Base-by-base conservation (phyloP, 495 filamentous ascomycete species). In the Parachaetomium inaequale region DNA sequence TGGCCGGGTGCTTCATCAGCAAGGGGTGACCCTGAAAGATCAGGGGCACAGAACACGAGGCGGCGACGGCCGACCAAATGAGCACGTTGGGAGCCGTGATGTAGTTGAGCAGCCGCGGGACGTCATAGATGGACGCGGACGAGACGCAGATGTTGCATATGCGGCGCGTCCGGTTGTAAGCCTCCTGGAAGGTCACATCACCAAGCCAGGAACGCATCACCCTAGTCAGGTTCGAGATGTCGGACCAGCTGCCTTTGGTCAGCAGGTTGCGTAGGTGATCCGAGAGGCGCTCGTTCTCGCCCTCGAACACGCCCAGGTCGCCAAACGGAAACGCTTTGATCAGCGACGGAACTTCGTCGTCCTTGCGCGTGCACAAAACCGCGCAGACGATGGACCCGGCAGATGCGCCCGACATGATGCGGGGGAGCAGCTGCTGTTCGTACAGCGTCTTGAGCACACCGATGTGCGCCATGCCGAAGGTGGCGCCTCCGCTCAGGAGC, bases 381-480 rank as follows among this genome's bases (percentile, higher is more conserved):
- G 92, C 82, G 62, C 86, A 91, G 28, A 97, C 91, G 50, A 98
- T 96, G 63, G 90, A 93, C n/a, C 93, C 93, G 3, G 93, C 93
- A 1, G 92, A 96, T 0, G 93, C 89, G 7, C 93, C 93, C 1
- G 92, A 96, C 58, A 98, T 93, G 70, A 98, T 94, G 21, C 92
- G 85, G 8, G 93, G 93, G 2, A 97, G 82, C 4, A 96, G 78
- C 1, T 82, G 83, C 17, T 83, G 76, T 69, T 95, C 85, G 70
- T 83, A 92, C 17, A 98, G 81, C 6, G 88, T 82, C 67, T 96
- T 96, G 63, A 96, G 76, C n/a, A 97, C 93, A 2, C 93, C 93
- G 63, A 97, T 88, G 72, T 98, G 93, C 51, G 89, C 90, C 93
- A 98, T 96, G 28, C 93, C 93, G 73, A 96, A 93, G 0, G 92